These are phyloP conservation scores for Thalassiosira ordinaria DNA, from an alignment of 352 stramenopile species.

Conservation along the genomic window DNA sequence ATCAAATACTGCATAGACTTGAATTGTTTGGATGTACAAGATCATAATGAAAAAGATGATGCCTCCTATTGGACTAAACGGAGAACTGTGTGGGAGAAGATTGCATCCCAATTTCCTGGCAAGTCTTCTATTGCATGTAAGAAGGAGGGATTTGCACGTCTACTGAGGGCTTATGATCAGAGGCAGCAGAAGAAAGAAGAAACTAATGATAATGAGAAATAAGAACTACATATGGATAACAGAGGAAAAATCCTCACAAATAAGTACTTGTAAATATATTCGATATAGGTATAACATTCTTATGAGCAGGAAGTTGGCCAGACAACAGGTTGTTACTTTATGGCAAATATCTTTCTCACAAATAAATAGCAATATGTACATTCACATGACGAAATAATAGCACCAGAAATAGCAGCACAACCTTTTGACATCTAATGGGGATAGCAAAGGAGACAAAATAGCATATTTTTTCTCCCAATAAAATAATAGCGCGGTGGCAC, in stretches of 20 bases:
- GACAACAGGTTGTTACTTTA: not conserved
- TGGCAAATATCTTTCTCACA: no score
- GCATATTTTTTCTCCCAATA: conserved; percentile 12
- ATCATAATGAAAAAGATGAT: not conserved
- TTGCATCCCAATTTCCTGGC: conserved; percentile 33
- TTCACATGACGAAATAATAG: no score
- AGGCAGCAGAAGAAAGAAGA: not conserved
- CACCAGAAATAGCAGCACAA: not conserved
- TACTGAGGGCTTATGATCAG: not conserved
- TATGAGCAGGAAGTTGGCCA: not conserved
- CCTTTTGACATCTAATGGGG: not conserved
- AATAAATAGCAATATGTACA: conserved; percentile 7
- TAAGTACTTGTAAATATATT: no score
- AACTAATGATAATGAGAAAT: no score
- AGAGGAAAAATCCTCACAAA: no score
- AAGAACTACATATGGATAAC: no score
- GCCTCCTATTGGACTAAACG: not conserved
- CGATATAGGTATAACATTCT: no score
- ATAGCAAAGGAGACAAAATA: no score
- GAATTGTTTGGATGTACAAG: conserved; percentile 1
- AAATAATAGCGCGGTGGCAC: no score
- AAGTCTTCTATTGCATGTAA: conserved; percentile 30
- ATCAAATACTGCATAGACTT: conserved; percentile 38
- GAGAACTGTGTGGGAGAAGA: conserved; percentile 37
- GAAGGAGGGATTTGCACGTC: conserved; percentile 20